A percentile compares a stretch with the other conserved stretches of the same genome.
These are phyloP conservation scores for Cenchrus purpureus DNA, from an alignment of 176 grass and related monocot species.

Conservation along the genomic window DNA sequence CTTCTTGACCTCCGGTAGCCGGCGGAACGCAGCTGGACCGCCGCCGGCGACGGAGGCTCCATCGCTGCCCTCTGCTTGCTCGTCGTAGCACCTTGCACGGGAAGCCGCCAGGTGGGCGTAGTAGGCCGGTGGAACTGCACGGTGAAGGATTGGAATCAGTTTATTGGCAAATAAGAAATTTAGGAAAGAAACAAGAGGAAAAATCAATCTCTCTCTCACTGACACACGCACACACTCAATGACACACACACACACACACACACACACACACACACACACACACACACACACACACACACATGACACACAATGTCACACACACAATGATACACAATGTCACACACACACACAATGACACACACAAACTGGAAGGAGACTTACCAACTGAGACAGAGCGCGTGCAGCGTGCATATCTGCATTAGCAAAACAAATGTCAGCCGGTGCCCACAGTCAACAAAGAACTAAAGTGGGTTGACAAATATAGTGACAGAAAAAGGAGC, in stretches of 20 bases:
- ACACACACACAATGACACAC: background rate
- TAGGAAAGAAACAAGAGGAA: no score
- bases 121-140: constrained; percentile 75
- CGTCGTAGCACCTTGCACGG: constrained; percentile 67
- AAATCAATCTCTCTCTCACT: no score
- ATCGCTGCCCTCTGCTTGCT: constrained; percentile 43
- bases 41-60: constrained; percentile 2
- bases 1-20: constrained; percentile 59
- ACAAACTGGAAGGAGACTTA: constrained; percentile 12
- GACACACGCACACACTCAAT: no score
- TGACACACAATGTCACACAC: no score
- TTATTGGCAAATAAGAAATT: background rate
- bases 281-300: no score
- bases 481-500: background rate
- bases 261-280: no score
- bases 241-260: no score
- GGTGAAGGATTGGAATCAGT: background rate
- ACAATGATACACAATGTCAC: background rate
- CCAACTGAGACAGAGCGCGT: constrained; percentile 81
- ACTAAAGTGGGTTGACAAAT: background rate
- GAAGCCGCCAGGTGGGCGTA: constrained; percentile 84
- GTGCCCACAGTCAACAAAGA: background rate
- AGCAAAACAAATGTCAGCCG: constrained; percentile 17
- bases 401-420: constrained; percentile 81
- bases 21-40: constrained; percentile 24